Percentiles rank a stretch among this genome's conserved stretches.
Evolutionary conservation across 495 filamentous ascomycete species (phyloP).

Genomic region (Rostrohypoxylon terebratum): DNA sequence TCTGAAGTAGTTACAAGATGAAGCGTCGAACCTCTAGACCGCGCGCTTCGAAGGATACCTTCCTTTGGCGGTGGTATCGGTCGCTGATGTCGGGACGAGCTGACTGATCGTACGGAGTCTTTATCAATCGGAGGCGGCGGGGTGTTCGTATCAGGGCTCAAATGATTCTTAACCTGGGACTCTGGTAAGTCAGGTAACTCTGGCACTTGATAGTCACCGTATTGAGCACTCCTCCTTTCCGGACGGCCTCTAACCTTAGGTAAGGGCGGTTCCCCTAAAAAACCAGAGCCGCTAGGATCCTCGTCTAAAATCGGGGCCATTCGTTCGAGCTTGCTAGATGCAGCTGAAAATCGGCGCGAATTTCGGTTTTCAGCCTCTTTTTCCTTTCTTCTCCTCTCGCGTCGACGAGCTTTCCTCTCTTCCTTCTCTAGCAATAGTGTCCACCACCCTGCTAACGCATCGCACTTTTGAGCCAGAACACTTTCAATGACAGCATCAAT

Average conservation of each 20-base stretch:
- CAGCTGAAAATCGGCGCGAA: slow-evolving; percentile 83
- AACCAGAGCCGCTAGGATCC: slow-evolving; percentile 54
- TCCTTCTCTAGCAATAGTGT: slow-evolving; percentile 95
- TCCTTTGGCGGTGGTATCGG: slow-evolving; percentile 92
- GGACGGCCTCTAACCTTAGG: slow-evolving; percentile 68
- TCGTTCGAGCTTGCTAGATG: slow-evolving; percentile 84
- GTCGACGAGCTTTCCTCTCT: slow-evolving; percentile 84
- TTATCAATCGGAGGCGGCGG: slow-evolving; percentile 81
- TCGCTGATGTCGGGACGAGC: slow-evolving; percentile 73
- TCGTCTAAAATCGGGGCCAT: slow-evolving; percentile 78
- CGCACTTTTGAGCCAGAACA: slow-evolving; percentile 88
- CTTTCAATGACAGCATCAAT: slow-evolving; percentile 95
- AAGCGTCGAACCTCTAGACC: slow-evolving; percentile 80
- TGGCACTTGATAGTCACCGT: slow-evolving; percentile 61
- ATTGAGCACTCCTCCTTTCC: slow-evolving; percentile 65
- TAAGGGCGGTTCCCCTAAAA: slow-evolving; percentile 60
- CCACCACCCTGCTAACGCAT: slow-evolving; percentile 96
- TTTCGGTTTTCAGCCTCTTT: slow-evolving; percentile 83
- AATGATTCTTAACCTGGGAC: slow-evolving; percentile 54
- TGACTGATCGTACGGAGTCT: slow-evolving; percentile 76
- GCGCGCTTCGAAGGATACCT: slow-evolving; percentile 66
- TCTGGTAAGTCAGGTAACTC: slow-evolving; percentile 83
- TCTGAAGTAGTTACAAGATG: slow-evolving; percentile 77
- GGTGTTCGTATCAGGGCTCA: slow-evolving; percentile 56
- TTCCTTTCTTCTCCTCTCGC: slow-evolving; percentile 87